These are phyloP conservation scores for Stevia rebaudiana DNA, from an alignment of 140 eudicot genomes.

Conservation along the genomic window DNA sequence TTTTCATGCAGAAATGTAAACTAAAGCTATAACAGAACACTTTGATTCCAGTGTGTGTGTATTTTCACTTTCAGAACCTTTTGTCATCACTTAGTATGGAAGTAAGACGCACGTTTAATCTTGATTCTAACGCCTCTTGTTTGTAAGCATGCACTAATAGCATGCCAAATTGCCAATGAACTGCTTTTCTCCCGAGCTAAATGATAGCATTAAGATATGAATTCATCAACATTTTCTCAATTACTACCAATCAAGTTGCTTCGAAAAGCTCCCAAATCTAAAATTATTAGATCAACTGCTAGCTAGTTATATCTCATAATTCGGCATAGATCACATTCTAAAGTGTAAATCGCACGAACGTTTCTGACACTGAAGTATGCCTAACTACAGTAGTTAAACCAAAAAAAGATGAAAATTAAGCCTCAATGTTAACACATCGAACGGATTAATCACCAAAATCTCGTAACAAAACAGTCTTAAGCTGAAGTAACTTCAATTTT, in stretches of 20 bases:
- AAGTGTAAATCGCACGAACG: background rate
- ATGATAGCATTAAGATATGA: background rate
- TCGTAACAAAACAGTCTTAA: background rate
- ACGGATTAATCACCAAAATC: background rate
- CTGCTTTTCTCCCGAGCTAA: background rate
- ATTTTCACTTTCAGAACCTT: background rate
- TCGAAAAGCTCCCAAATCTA: background rate
- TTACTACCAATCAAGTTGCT: background rate
- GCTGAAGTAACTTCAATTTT: background rate
- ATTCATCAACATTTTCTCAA: background rate
- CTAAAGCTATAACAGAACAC: background rate
- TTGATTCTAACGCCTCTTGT: background rate
- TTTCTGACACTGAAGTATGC: constrained; percentile 1
- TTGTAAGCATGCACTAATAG: background rate
- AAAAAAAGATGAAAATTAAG: background rate
- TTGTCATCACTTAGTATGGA: background rate
- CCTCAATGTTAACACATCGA: background rate
- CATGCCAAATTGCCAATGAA: too few species aligned
- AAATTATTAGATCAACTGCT: background rate
- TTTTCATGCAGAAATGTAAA: constrained; percentile 4
- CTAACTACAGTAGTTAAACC: background rate
- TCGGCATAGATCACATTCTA: background rate
- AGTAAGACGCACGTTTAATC: background rate
- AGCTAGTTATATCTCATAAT: background rate
- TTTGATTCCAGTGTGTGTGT: background rate